A percentile compares a stretch with the other conserved stretches of the same genome.
These are phyloP conservation scores for Phaeosphaeriaceae sp. DNA, from an alignment of 2,329 filamentous ascomycete genomes.

Conservation along the genomic window DNA sequence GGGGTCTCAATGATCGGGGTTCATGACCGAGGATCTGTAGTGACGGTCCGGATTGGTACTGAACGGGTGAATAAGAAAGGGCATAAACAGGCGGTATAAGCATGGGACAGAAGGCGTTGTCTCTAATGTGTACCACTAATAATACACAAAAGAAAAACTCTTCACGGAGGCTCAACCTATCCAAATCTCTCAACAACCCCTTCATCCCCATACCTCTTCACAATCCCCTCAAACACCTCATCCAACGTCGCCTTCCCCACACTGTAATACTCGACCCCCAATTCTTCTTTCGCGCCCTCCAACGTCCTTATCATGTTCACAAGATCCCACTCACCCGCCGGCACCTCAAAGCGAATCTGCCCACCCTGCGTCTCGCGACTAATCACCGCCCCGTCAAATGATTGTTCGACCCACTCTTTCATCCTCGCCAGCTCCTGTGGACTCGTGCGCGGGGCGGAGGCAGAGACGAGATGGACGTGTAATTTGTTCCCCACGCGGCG, in stretches of 20 bases:
- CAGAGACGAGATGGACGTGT: slow-evolving; percentile 80
- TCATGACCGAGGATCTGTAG: too few relatives aligned
- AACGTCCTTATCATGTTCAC: slow-evolving; percentile 72
- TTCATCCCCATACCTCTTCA: slow-evolving; percentile 48
- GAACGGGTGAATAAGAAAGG: too few relatives aligned
- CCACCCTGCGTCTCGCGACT: slow-evolving; percentile 69
- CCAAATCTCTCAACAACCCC: slow-evolving; percentile 9
- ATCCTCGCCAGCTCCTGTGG: slow-evolving; percentile 70
- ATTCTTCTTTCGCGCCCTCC: slow-evolving; percentile 70
- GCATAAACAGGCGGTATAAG: too few relatives aligned
- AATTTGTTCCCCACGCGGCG: slow-evolving; percentile 76
- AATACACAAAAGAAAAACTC: too few relatives aligned
- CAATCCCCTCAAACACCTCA: slow-evolving; percentile 86
- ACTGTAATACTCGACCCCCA: slow-evolving; percentile 84
- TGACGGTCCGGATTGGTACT: too few relatives aligned
- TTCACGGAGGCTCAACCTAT: too few relatives aligned
- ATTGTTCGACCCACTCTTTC: slow-evolving; percentile 67
- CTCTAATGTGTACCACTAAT: background rate
- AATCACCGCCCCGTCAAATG: slow-evolving; percentile 69
- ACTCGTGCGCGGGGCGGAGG: slow-evolving; percentile 74
- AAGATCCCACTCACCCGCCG: slow-evolving; percentile 61
- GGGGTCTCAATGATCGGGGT: too few relatives aligned
- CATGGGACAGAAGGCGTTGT: too few relatives aligned
- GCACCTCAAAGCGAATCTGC: slow-evolving; percentile 80
- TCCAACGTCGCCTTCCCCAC: slow-evolving; percentile 86